These are phyloP conservation scores for Aspergillus caelatus DNA, from an alignment of 2,329 filamentous ascomycete species.

Conservation along the genomic window DNA sequence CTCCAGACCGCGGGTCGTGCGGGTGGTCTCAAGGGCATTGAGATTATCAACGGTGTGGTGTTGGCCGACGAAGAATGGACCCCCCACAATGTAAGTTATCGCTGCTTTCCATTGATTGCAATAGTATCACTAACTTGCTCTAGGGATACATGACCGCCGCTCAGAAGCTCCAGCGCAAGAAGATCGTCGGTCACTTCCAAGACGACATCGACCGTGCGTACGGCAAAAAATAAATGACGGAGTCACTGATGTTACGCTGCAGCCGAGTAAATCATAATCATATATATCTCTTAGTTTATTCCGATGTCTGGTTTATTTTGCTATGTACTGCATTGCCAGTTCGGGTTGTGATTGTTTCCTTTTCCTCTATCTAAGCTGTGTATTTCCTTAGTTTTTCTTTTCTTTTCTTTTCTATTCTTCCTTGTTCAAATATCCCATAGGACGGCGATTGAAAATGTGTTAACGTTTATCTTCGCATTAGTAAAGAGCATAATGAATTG, in stretches of 20 bases:
- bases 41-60: constrained; percentile 49
- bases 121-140: constrained; percentile 14
- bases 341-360: neutral
- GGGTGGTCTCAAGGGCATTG: constrained; percentile 42
- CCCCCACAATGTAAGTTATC: constrained; percentile 41
- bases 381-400: neutral
- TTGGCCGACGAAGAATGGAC: constrained; percentile 51
- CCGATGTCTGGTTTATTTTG: constrained; percentile 5
- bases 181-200: constrained; percentile 64
- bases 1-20: constrained; percentile 41
- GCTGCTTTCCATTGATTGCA: neutral
- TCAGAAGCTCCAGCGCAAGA: constrained; percentile 72
- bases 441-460: constrained; percentile 5
- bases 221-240: constrained; percentile 42
- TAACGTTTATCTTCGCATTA: neutral
- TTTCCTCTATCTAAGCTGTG: neutral
- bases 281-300: constrained; percentile 13
- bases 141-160: constrained; percentile 69
- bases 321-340: neutral
- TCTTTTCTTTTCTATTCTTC: neutral
- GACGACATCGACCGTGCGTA: constrained; percentile 66
- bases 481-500: neutral
- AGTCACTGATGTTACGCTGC: neutral
- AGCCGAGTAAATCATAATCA: neutral
- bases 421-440: neutral